phyloP scores from a whole-genome alignment of 2,329 filamentous ascomycete species.

The Onygena corvina region DNA sequence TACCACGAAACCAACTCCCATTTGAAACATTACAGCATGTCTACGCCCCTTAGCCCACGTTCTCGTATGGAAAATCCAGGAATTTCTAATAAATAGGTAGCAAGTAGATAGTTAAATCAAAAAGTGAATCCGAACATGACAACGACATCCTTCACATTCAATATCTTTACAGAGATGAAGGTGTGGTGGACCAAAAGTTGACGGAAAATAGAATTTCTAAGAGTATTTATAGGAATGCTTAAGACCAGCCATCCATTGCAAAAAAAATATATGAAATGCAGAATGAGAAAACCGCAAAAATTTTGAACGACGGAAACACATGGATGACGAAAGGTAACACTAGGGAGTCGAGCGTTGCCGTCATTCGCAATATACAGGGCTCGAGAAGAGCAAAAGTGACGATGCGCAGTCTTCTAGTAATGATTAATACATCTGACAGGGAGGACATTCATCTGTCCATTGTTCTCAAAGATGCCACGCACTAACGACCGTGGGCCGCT shows the following conservation, averaged over 20 bases:
- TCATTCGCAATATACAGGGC: constrained; percentile 6
- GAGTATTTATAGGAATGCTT: too few species aligned
- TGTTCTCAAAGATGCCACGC: neutral
- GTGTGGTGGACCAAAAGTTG: too few species aligned
- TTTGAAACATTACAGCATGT: neutral
- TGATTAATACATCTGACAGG: constrained; percentile 4
- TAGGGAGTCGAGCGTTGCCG: neutral
- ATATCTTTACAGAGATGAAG: too few species aligned
- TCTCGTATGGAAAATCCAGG: constrained; percentile 1
- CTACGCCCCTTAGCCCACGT: too few species aligned
- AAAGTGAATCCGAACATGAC: neutral
- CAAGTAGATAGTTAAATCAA: neutral
- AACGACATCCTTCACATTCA: too few species aligned
- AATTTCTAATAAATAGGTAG: constrained; percentile 3
- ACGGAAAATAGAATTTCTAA: too few species aligned
- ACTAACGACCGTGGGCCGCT: neutral
- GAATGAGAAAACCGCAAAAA: constrained; percentile 2
- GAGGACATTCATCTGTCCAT: neutral
- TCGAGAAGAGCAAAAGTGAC: constrained; percentile 4
- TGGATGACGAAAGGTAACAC: constrained; percentile 1
- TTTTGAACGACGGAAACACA: constrained; percentile 1
- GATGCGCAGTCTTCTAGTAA: neutral
- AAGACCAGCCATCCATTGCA: too few species aligned
- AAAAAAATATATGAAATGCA: neutral
- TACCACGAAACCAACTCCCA: neutral